These are phyloP conservation scores for Diplodia intermedia DNA, from an alignment of 2,329 filamentous ascomycete species.

Conservation along the genomic window DNA sequence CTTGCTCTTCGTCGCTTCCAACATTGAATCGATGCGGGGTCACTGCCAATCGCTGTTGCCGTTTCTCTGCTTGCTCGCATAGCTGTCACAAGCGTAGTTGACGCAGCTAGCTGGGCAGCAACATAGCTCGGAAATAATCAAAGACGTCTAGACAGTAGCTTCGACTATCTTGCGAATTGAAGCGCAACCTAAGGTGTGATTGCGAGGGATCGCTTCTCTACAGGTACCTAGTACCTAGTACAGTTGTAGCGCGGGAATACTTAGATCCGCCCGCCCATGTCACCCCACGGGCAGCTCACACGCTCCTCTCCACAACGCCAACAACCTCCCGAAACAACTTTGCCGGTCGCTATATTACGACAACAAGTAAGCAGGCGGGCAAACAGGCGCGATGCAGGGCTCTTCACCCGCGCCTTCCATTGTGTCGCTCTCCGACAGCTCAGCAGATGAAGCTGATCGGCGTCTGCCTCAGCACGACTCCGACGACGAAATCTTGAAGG, in stretches of 20 bases:
- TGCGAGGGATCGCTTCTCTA: neutral
- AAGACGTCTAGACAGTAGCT: no score
- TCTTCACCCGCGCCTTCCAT: neutral
- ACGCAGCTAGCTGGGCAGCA: no score
- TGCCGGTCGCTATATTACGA: neutral
- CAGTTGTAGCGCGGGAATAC: neutral
- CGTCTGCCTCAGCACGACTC: neutral
- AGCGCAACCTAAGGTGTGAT: no score
- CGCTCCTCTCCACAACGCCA: neutral
- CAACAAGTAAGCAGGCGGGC: neutral
- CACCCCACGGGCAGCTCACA: neutral
- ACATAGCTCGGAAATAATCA: no score
- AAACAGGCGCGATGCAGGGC: neutral
- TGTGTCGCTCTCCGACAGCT: neutral
- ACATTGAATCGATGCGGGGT: no score
- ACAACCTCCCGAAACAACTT: neutral
- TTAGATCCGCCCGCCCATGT: neutral
- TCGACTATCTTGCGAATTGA: no score
- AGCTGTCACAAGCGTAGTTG: no score
- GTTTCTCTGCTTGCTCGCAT: no score
- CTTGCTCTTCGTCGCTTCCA: no score
- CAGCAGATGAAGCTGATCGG: neutral
- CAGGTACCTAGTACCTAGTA: no score
- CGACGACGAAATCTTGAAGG: conserved; percentile 8
- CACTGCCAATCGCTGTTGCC: no score